Conservation (phyloP, 345 rosid species). For the Turritis glabra region DNA sequence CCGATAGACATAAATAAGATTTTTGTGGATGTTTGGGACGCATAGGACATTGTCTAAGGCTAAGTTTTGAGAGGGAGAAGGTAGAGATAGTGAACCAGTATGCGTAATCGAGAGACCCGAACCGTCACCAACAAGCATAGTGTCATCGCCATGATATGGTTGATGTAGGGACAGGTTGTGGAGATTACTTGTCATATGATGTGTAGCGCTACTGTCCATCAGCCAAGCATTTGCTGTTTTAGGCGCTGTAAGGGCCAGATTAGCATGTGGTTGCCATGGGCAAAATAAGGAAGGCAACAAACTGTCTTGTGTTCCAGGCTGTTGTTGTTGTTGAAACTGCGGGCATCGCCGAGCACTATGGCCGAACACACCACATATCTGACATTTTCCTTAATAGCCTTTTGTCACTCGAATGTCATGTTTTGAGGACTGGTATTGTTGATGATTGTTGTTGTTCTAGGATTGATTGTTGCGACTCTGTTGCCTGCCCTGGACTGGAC, state of each 20-base stretch:
- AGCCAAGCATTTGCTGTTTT: neutral
- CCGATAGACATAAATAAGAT: neutral
- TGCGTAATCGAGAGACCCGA: neutral
- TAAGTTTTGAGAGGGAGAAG: neutral
- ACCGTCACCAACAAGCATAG: neutral
- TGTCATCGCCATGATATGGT: neutral
- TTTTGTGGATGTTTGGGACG: neutral
- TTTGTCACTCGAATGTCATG: no score
- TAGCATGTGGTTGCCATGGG: neutral
- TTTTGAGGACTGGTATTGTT: no score
- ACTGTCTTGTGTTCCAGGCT: rapidly evolving
- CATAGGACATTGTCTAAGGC: neutral
- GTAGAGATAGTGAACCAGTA: neutral
- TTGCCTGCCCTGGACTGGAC: no score
- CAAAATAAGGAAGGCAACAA: neutral
- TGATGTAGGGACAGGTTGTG: neutral
- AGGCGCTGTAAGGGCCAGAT: rapidly evolving
- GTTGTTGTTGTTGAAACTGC: neutral
- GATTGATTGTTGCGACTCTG: no score
- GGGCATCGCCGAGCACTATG: neutral
- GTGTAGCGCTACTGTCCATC: neutral
- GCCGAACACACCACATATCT: no score
- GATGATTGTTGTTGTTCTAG: no score
- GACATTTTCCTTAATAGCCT: no score
- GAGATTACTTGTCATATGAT: neutral